Base-by-base conservation (phyloP, 1,284 basidiomycete species). In the Cutaneotrichosporon mucoides region DNA sequence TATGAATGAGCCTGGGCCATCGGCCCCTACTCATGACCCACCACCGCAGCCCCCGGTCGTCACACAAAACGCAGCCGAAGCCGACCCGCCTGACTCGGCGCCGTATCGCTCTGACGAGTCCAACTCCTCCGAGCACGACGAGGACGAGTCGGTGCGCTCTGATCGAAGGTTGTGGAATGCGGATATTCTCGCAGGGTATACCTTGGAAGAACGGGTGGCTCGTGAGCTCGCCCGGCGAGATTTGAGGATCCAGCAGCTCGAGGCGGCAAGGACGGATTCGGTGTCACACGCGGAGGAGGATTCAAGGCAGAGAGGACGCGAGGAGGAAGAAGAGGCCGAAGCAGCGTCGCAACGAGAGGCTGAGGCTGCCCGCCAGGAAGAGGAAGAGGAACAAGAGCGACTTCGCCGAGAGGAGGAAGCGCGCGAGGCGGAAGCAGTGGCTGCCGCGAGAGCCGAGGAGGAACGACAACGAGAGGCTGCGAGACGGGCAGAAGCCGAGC, bases 81-180 rank as follows among this genome's bases (percentile, higher is more conserved):
- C 24, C 24, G 24, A 24, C 24, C 24, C 24, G 24, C 24, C 24
- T 15, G 53, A 36, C 36, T 35, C 53, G 24, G 7, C 44, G 4
- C 43, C 43, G 36, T 36, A 35, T 2, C 43, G 35, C 2, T 35
- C 13, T 16, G 38, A n/a, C 2, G 33, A 24, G 46, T 48, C 46
- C 24, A 53, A 42, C 33, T 43, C 42, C 2, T 41, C 44, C 7
- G 36, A 44, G 1, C 34, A 46, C 9, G 47, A 46, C 16, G 50
- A 52, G 3, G 68, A 66, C 15, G 64, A 69, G 5, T 67, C 69
- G 24, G 24, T 24, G 35, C 62, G 72, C 49, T 54, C 54, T 12
- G 75, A 76, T 59, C 65, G 75, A 16, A 61, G 62, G 35, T 51
- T 67, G 61, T 77, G 75, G 75, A 75, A 75, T 54, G 68, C 66